Evolutionary conservation across 257 asterid species (phyloP), one percentile per base, ranked within the genome.

Genomic region (Cordia subcordata): DNA sequence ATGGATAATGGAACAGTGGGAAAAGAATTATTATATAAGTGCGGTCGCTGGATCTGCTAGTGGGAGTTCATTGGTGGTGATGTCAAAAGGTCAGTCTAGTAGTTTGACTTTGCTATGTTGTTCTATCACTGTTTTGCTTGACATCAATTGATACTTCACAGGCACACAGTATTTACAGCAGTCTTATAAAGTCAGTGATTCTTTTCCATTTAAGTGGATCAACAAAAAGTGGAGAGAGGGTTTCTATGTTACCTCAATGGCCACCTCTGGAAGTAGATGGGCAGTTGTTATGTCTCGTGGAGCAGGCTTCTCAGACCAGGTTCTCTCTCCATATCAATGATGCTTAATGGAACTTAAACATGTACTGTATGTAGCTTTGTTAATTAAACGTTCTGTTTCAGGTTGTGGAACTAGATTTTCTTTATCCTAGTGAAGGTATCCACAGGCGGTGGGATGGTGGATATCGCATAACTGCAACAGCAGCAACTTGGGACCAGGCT

Each of bases 151-250:
- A 49, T 49, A 17, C 23, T 6, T 39, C 53, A n/a, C 83, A 89
- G 97, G 94, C 50, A 84, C 94, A 21, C 82, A 54, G 50, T 90
- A 82, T 69, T 55, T 73, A 64, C 95, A 84, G 66, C 97, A 90
- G 61, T 85, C 96, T 1, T 90, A 90, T 76, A 90, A 90, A 82
- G 90, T 90, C 33, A 75, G 94, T 11, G 97, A 90, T 17, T 72
- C 94, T 35, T 90, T 90, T 74, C 97, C 97, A 0, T 90, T 72
- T 78, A 90, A 90, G 78, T 90, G 97, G 97, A 90, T 90, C 58
- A 85, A 85, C 87, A 90, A 82, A 64, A 90, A 90, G 75, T 90
- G 97, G 97, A 82, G 68, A 67, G 97, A 90, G 59, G 95, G 88
- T 17, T 87, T 85, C 72, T 62, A 57, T 58, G 95, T 90, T 27